Conservation (phyloP, 1,139 yeast genomes). For the Magnusiomyces clavatus region DNA sequence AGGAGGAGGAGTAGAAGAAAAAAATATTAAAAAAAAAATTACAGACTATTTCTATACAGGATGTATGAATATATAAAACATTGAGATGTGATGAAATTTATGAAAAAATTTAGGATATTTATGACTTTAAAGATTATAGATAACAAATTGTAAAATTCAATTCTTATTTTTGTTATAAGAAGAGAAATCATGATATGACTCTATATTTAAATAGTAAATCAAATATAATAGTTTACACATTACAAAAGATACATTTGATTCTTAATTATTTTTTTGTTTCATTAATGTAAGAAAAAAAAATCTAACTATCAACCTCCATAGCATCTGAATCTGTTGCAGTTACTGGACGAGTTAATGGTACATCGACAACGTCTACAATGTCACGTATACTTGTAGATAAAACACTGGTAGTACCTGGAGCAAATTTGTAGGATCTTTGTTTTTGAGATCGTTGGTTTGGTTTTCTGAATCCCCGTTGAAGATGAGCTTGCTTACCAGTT, state of each 20-base stretch:
- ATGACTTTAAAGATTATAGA: no score
- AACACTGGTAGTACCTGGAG: conserved; percentile 87
- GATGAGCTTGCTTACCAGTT: conserved; percentile 66
- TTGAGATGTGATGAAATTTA: no score
- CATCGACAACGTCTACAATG: conserved; percentile 65
- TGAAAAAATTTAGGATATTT: no score
- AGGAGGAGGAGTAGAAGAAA: background rate
- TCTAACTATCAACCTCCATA: conserved; percentile 68
- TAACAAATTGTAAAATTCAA: no score
- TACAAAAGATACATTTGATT: background rate
- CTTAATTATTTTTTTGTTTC: background rate
- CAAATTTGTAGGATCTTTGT: conserved; percentile 73
- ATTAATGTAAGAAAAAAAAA: background rate
- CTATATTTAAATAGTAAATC: background rate
- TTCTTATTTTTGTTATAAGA: no score
- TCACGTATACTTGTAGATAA: conserved; percentile 56
- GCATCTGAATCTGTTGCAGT: conserved; percentile 39
- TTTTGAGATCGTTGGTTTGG: conserved; percentile 84
- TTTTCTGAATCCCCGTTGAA: conserved; percentile 78
- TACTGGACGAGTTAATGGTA: conserved; percentile 20
- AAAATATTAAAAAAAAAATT: conserved; percentile 1
- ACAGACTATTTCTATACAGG: background rate
- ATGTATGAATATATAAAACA: no score
- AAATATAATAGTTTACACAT: background rate
- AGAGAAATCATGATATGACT: no score